Base-by-base conservation (phyloP, 176 grass and related monocot genomes). In the Phragmites australis region DNA sequence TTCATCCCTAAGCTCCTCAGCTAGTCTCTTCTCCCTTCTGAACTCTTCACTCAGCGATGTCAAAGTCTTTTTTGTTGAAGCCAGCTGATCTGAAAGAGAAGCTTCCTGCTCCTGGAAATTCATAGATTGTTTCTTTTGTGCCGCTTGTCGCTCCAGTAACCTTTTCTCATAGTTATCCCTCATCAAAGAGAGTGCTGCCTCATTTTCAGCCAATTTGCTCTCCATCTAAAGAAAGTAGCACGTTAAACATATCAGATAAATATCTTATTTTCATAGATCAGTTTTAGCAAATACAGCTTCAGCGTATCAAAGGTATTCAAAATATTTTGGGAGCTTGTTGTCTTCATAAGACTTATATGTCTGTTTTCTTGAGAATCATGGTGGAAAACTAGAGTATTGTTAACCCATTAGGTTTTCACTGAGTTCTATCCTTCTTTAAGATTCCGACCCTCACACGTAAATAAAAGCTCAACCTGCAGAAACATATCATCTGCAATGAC, bases 151-250 rank as follows among this genome's bases (percentile, higher is more conserved):
- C 52, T 71, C 90, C 29, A 65, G 23, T 70, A 99, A 75, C 39
- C 76, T 90, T 77, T 84, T 89, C 68, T 96, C 93, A 53, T 86
- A 99, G 44, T 82, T 96, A 54, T 91, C 81, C 80, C 82, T 92
- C 85, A 93, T 76, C 45, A 42, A 91, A 58, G 89, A 86, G 44
- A 89, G 82, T 25, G 80, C 79, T 78, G 81, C 83, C 81, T 99
- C 97, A 80, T 91, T 93, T 88, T 88, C 84, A 76, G 75, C 67
- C 70, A 96, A 87, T 85, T 96, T 93, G 32, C 29, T 45, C 72
- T 96, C 85, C 84, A 93, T 91, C 97, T 99, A 87, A 79, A 91
- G 23, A 72, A 82, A 47, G 2, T 59, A 78, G 58, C 27, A 82
- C 22, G 72, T 51, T 51, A 62, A 48, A 85, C 23, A 72, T 58